Conservation (phyloP, 2,329 filamentous ascomycete genomes). For the Botryotinia globosa region DNA sequence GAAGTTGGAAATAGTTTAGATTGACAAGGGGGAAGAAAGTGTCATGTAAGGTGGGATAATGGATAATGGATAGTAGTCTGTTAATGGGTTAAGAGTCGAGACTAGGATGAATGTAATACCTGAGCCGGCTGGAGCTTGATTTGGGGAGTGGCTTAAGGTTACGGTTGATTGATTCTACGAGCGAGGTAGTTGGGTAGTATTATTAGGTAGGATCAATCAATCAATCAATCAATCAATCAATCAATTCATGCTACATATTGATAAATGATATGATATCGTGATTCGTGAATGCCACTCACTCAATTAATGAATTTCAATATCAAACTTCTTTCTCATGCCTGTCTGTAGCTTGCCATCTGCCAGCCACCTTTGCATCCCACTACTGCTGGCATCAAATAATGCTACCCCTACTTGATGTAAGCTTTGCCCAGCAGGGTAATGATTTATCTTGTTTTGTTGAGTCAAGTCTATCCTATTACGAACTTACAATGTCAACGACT, state of each 20-base stretch:
- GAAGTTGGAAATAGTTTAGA: neutral
- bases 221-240: neutral
- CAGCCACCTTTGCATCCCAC: conserved; percentile 2
- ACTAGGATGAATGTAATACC: neutral
- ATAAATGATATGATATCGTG: neutral
- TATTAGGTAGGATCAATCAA: too few species aligned
- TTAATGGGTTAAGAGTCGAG: neutral
- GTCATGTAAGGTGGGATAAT: conserved; percentile 6
- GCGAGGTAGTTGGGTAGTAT: too few species aligned
- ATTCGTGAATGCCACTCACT: neutral
- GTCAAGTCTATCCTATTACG: neutral
- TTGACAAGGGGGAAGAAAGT: neutral
- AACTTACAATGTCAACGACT: neutral
- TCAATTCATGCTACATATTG: neutral
- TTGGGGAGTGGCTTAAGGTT: neutral
- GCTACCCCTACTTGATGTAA: neutral
- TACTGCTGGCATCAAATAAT: conserved; percentile 9
- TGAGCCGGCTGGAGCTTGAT: neutral
- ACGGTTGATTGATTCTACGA: neutral
- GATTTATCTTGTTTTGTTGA: neutral
- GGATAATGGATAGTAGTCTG: neutral
- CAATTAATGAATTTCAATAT: neutral
- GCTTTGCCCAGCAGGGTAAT: neutral
- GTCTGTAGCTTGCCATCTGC: neutral
- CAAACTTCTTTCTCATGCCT: neutral